Evolutionary conservation across 2,329 filamentous ascomycete genomes (phyloP).

Genomic region (Aspergillus candidus): DNA sequence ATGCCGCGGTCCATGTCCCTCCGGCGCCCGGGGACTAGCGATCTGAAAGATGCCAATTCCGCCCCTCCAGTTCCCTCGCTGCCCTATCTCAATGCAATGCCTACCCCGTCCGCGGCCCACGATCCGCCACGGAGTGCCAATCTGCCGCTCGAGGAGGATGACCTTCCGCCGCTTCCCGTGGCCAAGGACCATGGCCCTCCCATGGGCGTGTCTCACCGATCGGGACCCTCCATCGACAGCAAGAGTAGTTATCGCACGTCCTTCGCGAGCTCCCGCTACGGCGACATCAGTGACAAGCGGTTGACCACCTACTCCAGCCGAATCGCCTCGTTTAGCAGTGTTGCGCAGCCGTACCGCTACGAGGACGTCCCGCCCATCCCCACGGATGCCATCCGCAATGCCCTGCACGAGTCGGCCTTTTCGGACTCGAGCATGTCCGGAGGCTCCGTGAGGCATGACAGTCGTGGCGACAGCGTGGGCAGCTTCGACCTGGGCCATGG

Average conservation of each 20-base stretch:
- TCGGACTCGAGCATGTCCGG: conserved; percentile 22
- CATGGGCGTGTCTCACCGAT: conserved; percentile 12
- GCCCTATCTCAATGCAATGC: conserved; percentile 7
- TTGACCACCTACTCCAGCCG: conserved; percentile 27
- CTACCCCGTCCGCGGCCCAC: conserved; percentile 1
- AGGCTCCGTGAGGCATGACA: conserved; percentile 16
- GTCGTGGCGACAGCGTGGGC: conserved; percentile 19
- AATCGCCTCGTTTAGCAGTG: conserved; percentile 29
- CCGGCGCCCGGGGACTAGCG: conserved; percentile 16
- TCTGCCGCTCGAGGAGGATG: conserved; percentile 7
- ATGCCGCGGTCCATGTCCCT: conserved; percentile 29
- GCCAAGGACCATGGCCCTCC: conserved; percentile 5
- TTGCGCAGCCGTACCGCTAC: conserved; percentile 23
- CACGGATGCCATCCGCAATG: conserved; percentile 24
- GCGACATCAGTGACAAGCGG: conserved; percentile 20
- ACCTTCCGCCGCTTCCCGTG: conserved; percentile 13
- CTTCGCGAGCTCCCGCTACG: conserved; percentile 34
- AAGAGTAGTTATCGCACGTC: conserved; percentile 38
- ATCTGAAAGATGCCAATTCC: conserved; percentile 16
- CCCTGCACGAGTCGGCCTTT: conserved; percentile 18
- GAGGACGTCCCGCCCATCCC: conserved; percentile 25
- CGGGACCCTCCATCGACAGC: conserved; percentile 27
- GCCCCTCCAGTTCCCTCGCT: conserved; percentile 16
- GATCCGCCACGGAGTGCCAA: conserved; percentile 7
- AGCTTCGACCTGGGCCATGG: conserved; percentile 28